Base-by-base conservation (phyloP, 805 yeast genomes). In the Starmerella khaoyaiensis region DNA sequence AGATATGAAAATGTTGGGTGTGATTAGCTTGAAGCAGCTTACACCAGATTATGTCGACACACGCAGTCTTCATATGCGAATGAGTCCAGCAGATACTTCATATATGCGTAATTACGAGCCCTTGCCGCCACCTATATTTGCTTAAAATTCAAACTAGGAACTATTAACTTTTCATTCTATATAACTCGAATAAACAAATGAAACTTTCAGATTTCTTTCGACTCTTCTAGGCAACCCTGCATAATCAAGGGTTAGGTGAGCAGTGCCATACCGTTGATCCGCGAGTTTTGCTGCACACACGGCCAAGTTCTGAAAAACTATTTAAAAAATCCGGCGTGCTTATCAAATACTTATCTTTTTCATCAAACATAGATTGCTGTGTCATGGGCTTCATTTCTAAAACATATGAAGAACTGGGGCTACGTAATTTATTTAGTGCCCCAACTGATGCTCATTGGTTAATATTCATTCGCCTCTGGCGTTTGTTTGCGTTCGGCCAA, bases 1-100 rank as follows among this genome's bases (percentile, higher is more conserved):
- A 74, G 72, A 74, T 48, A 79, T 83, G 93, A 65, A 86, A 48
- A 61, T 83, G 37, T 56, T 82, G 28, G 94, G 94, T 31, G 87
- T 72, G 14, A 71, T 68, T 12, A 68, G 62, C 26, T 58, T 83
- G 26, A 65, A 62, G n/a, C 71, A 83, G 28, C 63, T 83, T 37
- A 64, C 72, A 41, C 75, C 74, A 11, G 64, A 66, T 4, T 68
- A 70, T 48, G 64, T 84, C 15, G 94, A 84, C 51, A 48, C 62
- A 2, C 55, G 69, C 35, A 55, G 70, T 30, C 43, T 73, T 41
- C 55, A 61, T 32, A 55, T 60, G 19, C 37, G 44, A 21, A 36
- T 33, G 17, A 16, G 35, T 7, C 42, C 48, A 11, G 21, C 31
- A 19, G 51, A 47, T 37, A 30, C 28, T 27, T 14, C 44, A 6